Evolutionary conservation across 305 asterid species (phyloP).

Genomic region (Caryopteris hybrid): DNA sequence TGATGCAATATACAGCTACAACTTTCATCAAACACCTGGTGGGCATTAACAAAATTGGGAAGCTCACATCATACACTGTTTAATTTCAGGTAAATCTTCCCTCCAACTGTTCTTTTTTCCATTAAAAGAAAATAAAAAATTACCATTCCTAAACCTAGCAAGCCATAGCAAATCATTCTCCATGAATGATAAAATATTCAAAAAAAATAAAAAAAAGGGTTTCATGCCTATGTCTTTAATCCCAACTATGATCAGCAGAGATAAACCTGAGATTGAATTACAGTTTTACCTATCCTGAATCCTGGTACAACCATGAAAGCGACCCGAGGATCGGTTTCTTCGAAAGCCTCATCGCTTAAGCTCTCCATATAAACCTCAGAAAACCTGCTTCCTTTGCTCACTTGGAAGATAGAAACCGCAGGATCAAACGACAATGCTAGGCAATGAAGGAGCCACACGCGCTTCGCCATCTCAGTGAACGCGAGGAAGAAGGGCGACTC

Average conservation of each 20-base stretch:
- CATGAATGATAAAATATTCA: slow-evolving; percentile 4
- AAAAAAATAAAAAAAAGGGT: not conserved
- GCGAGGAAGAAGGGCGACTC: slow-evolving; percentile 49
- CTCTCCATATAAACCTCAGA: slow-evolving; percentile 83
- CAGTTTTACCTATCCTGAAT: slow-evolving; percentile 49
- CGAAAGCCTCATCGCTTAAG: slow-evolving; percentile 61
- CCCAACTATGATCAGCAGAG: slow-evolving; percentile 25
- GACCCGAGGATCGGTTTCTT: slow-evolving; percentile 43
- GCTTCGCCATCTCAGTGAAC: slow-evolving; percentile 75
- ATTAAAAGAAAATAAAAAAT: not conserved
- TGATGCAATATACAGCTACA: slow-evolving; percentile 34
- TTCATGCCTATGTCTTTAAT: slow-evolving; percentile 23
- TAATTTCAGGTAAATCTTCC: not conserved
- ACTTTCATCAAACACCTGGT: not conserved
- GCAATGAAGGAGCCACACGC: slow-evolving; percentile 80
- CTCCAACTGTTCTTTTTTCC: slow-evolving; percentile 19
- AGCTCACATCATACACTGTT: not conserved
- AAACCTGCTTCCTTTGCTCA: slow-evolving; percentile 41
- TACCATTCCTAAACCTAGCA: slow-evolving; percentile 1
- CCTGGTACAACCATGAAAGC: slow-evolving; percentile 73
- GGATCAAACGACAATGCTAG: slow-evolving; percentile 61
- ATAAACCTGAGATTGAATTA: slow-evolving; percentile 67
- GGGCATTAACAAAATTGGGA: not conserved
- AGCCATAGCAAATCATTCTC: slow-evolving; percentile 22
- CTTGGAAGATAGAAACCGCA: slow-evolving; percentile 50